Base-by-base conservation (phyloP, 306 rosid species). In the Citrullus mucosospermus region DNA sequence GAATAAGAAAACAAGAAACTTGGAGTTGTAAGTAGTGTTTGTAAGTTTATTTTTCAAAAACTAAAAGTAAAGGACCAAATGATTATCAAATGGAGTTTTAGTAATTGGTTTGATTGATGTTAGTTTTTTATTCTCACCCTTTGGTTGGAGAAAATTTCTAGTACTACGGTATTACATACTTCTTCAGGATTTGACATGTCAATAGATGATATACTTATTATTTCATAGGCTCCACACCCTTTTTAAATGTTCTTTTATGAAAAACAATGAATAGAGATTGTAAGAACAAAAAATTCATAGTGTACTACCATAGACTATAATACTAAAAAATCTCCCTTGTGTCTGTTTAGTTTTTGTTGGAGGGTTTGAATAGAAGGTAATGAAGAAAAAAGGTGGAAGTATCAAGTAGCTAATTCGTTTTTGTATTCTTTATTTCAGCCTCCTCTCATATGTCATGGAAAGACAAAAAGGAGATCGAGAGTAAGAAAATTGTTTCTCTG, bases 401-500 rank as follows among this genome's bases (percentile, higher is more conserved):
- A 3, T 41, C 5, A 34, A 75, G 46, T 36, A 2, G 9, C 50
- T 30, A 3, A 56, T 54, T 75, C 36, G 30, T 4, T 55, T 14
- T 81, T 28, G 11, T 32, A 2, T 41, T 72, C 36, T 56, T 53
- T 22, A 71, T 82, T 59, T 32, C 81, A 92, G 97, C 94, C 55
- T 71, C 87, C 79, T 85, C 87, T 0, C 90, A 90, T 84, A 90
- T 92, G 96, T 41, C 95, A 70, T 94, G 98, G 97, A 94, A 87
- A 79, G 94, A 92, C 77, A 87, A 86, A 73, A 94, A 94, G 80
- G 89, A 85, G 79, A 76, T 85, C 56, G 97, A 94, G 85, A 82
- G 89, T 80, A 84, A 28, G 75, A 94, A 86, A 80, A 81, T 90
- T n/a, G 85, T 90, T 78, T 85, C 94, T 72, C 90, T 92, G 46